Evolutionary conservation across 2,329 filamentous ascomycete genomes (phyloP).

Genomic region (Purpureocillium takamizusanense): DNA sequence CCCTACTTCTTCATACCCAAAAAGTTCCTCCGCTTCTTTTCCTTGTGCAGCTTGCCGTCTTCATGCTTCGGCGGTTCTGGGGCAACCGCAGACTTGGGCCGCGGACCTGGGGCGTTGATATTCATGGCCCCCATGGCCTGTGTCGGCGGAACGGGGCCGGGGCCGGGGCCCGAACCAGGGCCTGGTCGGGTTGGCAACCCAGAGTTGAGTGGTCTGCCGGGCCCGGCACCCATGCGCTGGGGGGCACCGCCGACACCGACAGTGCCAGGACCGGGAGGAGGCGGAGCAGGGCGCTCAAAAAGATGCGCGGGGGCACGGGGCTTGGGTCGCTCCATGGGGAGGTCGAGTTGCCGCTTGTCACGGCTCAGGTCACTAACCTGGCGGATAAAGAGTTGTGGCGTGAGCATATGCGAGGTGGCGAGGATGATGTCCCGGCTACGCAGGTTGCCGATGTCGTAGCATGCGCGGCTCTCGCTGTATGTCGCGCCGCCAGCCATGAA

Average conservation of each 20-base stretch:
- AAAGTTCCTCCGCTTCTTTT: conserved; percentile 54
- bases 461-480: conserved; percentile 79
- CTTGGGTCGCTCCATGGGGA: conserved; percentile 72
- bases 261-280: conserved; percentile 28
- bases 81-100: conserved; percentile 12
- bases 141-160: conserved; percentile 33
- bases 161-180: neutral
- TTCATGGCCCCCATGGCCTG: conserved; percentile 48
- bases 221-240: conserved; percentile 9
- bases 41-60: conserved; percentile 39
- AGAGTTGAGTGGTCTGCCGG: neutral
- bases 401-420: conserved; percentile 86
- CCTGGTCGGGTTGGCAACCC: neutral
- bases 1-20: conserved; percentile 50
- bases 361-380: conserved; percentile 74
- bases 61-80: conserved; percentile 15
- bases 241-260: conserved; percentile 6
- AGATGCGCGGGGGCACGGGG: conserved; percentile 79
- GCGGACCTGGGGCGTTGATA: conserved; percentile 20
- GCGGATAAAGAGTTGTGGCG: conserved; percentile 70
- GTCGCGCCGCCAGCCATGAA: conserved; percentile 95
- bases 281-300: conserved; percentile 61
- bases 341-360: conserved; percentile 65
- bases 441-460: conserved; percentile 73
- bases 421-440: conserved; percentile 78